Evolutionary conservation across 2,329 filamentous ascomycete genomes (phyloP).

Genomic region (Salinomyces thailandicus): DNA sequence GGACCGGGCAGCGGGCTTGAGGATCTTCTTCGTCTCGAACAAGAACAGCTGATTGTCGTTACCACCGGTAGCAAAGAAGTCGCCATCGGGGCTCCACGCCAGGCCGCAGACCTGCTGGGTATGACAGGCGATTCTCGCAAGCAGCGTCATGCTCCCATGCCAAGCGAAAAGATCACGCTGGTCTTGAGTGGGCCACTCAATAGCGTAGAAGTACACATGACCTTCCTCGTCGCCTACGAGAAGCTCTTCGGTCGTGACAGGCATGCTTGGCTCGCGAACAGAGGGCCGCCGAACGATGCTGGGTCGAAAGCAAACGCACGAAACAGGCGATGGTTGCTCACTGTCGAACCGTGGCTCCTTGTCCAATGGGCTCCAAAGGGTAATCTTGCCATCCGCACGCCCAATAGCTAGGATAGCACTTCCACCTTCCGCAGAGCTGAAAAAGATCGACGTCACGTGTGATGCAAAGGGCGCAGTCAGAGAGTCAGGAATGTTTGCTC

Average conservation of each 20-base stretch:
- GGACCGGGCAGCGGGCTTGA: constrained; percentile 2
- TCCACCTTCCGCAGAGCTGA: constrained; percentile 67
- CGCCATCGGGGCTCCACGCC: constrained; percentile 71
- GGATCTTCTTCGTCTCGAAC: constrained; percentile 57
- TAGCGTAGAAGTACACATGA: constrained; percentile 73
- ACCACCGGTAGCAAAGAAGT: constrained; percentile 72
- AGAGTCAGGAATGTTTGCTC: constrained; percentile 35
- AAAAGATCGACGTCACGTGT: constrained; percentile 74
- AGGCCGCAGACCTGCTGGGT: constrained; percentile 86
- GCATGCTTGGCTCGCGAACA: constrained; percentile 36
- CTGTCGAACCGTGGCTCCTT: constrained; percentile 62
- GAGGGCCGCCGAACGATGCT: constrained; percentile 43
- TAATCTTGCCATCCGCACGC: constrained; percentile 63
- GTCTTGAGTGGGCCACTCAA: constrained; percentile 63
- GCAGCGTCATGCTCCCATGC: constrained; percentile 65
- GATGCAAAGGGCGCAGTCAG: constrained; percentile 41
- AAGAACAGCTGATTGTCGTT: constrained; percentile 87
- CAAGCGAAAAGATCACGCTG: constrained; percentile 60
- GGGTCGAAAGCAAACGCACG: constrained; percentile 74
- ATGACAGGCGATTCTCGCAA: constrained; percentile 69
- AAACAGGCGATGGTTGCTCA: constrained; percentile 59
- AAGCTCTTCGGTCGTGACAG: constrained; percentile 67
- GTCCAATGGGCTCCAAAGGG: constrained; percentile 68
- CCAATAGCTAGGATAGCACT: constrained; percentile 79
- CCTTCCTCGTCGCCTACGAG: constrained; percentile 78